These are phyloP conservation scores for Hamigera avellanea DNA, from an alignment of 495 filamentous ascomycete species.

Conservation along the genomic window DNA sequence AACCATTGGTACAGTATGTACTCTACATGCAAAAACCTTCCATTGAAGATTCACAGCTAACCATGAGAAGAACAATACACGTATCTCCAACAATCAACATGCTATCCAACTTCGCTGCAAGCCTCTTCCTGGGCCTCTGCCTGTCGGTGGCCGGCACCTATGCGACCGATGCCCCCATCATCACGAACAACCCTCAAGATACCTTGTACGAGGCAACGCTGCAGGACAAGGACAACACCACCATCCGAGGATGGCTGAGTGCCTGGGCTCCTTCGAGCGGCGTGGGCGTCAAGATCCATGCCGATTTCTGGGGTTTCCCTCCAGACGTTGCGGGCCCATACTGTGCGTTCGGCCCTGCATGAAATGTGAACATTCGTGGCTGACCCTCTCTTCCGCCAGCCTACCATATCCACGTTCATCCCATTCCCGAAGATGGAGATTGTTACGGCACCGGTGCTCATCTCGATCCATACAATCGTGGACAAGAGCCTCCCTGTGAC, in stretches of 20 bases:
- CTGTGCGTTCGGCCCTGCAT: slow-evolving; percentile 38
- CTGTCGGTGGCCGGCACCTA: slow-evolving; percentile 19
- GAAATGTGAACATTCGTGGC: background rate
- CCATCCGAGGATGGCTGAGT: slow-evolving; percentile 48
- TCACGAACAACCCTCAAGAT: slow-evolving; percentile 51
- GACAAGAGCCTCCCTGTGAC: slow-evolving; percentile 56
- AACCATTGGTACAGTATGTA: no score
- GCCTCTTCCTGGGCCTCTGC: slow-evolving; percentile 27
- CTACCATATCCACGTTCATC: slow-evolving; percentile 73
- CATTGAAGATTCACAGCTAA: no score
- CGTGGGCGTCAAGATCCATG: slow-evolving; percentile 48
- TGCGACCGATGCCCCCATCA: slow-evolving; percentile 35
- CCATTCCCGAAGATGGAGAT: slow-evolving; percentile 64
- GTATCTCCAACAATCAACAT: slow-evolving; percentile 20
- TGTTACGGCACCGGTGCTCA: slow-evolving; percentile 63
- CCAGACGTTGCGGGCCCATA: slow-evolving; percentile 50
- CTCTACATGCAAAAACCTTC: no score
- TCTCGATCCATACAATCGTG: slow-evolving; percentile 54
- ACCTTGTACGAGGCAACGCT: slow-evolving; percentile 48
- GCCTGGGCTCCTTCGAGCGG: slow-evolving; percentile 44
- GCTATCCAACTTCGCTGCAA: slow-evolving; percentile 24
- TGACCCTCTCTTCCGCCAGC: slow-evolving; percentile 28
- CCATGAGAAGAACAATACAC: no score
- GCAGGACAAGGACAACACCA: slow-evolving; percentile 39
- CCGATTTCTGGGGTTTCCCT: slow-evolving; percentile 57